Conservation (phyloP, 345 rosid species). For the Ricinus communis region DNA sequence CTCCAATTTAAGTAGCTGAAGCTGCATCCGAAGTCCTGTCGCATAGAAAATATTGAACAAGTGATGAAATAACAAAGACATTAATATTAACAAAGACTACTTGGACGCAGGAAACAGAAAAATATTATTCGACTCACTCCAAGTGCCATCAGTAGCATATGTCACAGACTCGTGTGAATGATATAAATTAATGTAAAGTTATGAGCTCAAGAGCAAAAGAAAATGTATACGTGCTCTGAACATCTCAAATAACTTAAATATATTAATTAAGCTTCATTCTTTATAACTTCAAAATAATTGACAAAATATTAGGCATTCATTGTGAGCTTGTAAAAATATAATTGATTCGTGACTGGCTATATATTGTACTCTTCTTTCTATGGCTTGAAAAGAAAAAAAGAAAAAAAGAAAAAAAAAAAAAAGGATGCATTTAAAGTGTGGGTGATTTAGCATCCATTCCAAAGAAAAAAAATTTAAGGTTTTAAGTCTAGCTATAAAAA, state of each 20-base stretch:
- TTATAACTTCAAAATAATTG: background rate
- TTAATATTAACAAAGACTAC: background rate
- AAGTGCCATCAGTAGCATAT: background rate
- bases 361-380: no score
- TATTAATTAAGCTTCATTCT: background rate
- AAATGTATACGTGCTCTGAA: no score
- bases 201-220: no score
- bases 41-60: background rate
- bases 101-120: background rate
- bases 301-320: no score
- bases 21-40: conserved; percentile 93
- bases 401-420: no score
- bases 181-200: background rate
- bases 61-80: background rate
- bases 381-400: no score
- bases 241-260: no score
- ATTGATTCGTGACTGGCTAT: no score
- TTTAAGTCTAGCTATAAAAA: background rate
- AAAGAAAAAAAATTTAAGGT: background rate
- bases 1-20: conserved; percentile 78
- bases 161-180: no score
- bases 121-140: background rate
- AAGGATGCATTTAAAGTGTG: no score
- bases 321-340: no score
- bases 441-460: no score